Conservation (phyloP, 2,329 filamentous ascomycete species). For the Aspergillus fijiensis region DNA sequence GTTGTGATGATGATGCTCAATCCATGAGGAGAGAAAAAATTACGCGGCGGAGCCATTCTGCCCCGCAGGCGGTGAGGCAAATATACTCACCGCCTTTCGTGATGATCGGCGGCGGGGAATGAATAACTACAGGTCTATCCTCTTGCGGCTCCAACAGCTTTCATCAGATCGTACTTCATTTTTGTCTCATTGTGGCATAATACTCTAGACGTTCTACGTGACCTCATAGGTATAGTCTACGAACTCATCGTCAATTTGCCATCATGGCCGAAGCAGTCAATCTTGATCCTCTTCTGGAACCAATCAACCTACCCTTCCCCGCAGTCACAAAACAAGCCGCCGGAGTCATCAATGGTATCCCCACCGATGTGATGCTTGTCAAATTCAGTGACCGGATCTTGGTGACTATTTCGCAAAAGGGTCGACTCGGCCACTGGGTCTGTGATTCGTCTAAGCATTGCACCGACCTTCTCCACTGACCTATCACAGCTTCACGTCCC, state of each 20-base stretch:
- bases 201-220: not conserved
- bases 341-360: conserved; percentile 64
- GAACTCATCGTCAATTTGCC: not conserved
- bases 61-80: conserved; percentile 16
- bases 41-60: conserved; percentile 27
- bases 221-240: not conserved
- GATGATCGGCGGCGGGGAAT: not conserved
- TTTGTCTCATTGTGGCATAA: not conserved
- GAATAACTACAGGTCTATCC: not conserved
- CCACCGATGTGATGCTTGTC: conserved; percentile 70
- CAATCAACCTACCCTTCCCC: conserved; percentile 61
- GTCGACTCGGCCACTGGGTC: conserved; percentile 90
- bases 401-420: conserved; percentile 82
- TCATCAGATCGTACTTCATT: not conserved
- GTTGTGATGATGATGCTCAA: conserved; percentile 7
- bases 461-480: conserved; percentile 12
- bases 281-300: conserved; percentile 41
- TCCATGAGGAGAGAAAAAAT: conserved; percentile 21
- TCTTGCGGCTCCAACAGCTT: not conserved
- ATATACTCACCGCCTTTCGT: conserved; percentile 21
- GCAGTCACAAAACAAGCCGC: conserved; percentile 60
- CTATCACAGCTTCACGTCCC: conserved; percentile 31
- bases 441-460: conserved; percentile 20
- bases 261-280: conserved; percentile 29
- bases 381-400: conserved; percentile 88